phyloP scores from a whole-genome alignment of 441 rosid genomes.

The Populus trichocarpa region DNA sequence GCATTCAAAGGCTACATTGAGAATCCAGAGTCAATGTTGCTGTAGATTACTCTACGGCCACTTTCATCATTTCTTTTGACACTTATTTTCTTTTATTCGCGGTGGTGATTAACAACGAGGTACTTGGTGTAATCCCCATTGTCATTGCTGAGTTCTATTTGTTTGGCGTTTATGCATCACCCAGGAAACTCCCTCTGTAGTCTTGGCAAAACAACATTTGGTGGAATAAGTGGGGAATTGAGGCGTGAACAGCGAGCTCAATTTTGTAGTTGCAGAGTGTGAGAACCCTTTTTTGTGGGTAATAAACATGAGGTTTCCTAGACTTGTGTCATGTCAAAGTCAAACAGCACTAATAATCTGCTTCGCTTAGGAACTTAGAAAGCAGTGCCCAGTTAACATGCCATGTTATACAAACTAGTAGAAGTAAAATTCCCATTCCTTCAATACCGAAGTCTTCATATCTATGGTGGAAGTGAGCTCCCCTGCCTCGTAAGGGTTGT shows the following conservation, averaged over 20 bases:
- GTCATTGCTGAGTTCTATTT: background rate
- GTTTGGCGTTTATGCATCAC: background rate
- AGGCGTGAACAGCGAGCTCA: constrained; percentile 9
- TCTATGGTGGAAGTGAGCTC: background rate
- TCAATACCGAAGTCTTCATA: background rate
- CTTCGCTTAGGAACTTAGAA: background rate
- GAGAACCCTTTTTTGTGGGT: background rate
- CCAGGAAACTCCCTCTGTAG: background rate
- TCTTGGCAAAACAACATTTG: background rate
- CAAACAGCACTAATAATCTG: no score
- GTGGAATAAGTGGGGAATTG: background rate
- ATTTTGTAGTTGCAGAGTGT: constrained; percentile 7
- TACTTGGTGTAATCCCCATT: background rate
- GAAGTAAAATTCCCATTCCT: background rate
- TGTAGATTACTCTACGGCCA: constrained; percentile 29
- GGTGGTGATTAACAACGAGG: background rate
- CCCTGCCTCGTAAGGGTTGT: background rate
- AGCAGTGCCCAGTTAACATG: background rate
- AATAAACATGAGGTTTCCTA: background rate
- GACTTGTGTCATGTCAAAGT: no score
- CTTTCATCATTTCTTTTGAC: background rate
- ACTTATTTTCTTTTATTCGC: no score
- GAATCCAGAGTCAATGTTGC: constrained; percentile 94
- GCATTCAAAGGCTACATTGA: constrained; percentile 90
- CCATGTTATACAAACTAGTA: background rate